These are phyloP conservation scores for Planoprotostelium fungivorum DNA, from an alignment of 78 protist genomes.

Conservation along the genomic window DNA sequence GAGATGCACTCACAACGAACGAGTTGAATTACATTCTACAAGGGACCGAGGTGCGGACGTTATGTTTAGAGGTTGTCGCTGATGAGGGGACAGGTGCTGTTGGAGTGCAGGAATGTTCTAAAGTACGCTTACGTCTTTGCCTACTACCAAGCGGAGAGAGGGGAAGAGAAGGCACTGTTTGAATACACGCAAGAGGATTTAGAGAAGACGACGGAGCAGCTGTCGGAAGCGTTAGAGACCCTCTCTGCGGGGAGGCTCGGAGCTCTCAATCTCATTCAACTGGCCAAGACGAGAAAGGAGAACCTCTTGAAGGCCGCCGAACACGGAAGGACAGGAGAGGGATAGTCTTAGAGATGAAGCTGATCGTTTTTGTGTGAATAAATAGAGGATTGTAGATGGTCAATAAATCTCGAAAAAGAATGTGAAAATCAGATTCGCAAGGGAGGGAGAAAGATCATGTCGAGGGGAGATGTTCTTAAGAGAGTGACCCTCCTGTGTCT, in stretches of 20 bases:
- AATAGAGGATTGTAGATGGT: no score
- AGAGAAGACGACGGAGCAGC: constrained; percentile 31
- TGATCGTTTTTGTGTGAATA: no score
- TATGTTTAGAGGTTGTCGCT: no score
- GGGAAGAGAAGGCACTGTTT: constrained; percentile 41
- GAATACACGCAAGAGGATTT: constrained; percentile 58
- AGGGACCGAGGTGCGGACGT: neutral
- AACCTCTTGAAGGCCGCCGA: constrained; percentile 30
- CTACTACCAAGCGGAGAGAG: constrained; percentile 24
- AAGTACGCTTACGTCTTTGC: constrained; percentile 38
- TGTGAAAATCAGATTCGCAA: no score
- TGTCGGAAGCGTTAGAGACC: constrained; percentile 43
- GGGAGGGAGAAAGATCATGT: no score
- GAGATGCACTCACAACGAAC: neutral
- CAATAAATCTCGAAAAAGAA: no score
- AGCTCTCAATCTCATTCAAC: constrained; percentile 28
- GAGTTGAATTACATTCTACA: neutral
- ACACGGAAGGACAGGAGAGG: neutral
- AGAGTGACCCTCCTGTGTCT: no score
- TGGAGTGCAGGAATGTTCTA: constrained; percentile 41
- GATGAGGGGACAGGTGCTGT: constrained; percentile 3
- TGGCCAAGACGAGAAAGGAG: constrained; percentile 22
- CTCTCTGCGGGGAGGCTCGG: constrained; percentile 28
- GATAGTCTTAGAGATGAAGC: no score
- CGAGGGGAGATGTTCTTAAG: no score